phyloP scores from a whole-genome alignment of 2,329 filamentous ascomycete species.

The Pezicula carpinea region DNA sequence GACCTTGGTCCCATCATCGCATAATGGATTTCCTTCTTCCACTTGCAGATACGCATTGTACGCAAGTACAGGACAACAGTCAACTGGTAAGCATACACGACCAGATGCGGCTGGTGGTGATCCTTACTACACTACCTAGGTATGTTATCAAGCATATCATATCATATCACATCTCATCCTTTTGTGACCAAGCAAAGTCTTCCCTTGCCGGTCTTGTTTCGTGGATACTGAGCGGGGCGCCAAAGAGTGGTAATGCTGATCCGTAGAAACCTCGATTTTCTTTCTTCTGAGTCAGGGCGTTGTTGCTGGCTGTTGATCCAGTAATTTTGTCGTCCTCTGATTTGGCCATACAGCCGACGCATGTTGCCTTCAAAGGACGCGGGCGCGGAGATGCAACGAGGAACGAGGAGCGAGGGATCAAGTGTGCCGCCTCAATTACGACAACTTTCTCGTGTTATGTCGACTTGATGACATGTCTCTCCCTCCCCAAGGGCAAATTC shows the following conservation, averaged over 20 bases:
- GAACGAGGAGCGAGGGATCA: no score
- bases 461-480: no score
- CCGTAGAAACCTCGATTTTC: neutral
- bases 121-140: no score
- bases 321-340: slow-evolving; percentile 3
- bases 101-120: neutral
- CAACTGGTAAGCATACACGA: no score
- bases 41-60: no score
- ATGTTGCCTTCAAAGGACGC: neutral
- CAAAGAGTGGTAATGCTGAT: slow-evolving; percentile 7
- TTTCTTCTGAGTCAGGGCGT: slow-evolving; percentile 9
- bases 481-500: neutral
- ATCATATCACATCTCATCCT: slow-evolving; percentile 11
- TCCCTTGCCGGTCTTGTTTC: slow-evolving; percentile 12
- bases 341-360: neutral
- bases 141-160: no score
- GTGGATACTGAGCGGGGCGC: slow-evolving; percentile 9
- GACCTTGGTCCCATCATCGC: no score
- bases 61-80: no score
- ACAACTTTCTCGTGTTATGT: neutral
- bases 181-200: slow-evolving; percentile 10
- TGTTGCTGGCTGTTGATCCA: neutral
- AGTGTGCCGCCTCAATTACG: neutral
- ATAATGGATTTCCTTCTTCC: no score
- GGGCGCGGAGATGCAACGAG: neutral